Evolutionary conservation across 192 early-diverging fungal species (phyloP).

Genomic region (Phycomyces blakesleeanus): DNA sequence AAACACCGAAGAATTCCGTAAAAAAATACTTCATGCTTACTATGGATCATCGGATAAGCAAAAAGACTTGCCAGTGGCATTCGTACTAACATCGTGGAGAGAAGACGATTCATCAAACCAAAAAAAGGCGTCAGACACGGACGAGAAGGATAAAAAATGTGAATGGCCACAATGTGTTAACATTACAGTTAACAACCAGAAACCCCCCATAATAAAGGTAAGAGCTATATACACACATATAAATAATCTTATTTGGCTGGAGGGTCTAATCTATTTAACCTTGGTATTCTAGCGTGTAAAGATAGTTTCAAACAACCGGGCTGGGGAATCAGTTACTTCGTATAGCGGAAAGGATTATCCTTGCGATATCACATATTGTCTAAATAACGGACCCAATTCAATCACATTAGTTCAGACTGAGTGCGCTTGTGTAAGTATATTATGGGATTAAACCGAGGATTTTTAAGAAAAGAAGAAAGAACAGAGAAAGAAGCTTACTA

Average conservation of each 20-base stretch:
- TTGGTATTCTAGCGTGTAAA: too few relatives aligned
- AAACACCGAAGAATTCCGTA: neutral
- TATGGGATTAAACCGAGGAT: too few relatives aligned
- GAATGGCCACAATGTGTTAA: constrained; percentile 7
- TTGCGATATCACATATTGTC: neutral
- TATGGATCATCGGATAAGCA: neutral
- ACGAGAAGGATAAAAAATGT: neutral
- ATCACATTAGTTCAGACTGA: neutral
- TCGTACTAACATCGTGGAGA: neutral
- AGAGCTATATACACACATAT: neutral
- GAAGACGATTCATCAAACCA: neutral
- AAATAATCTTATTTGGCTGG: neutral
- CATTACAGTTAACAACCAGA: neutral
- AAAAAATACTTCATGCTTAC: neutral
- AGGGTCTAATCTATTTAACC: neutral
- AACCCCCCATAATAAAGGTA: constrained; percentile 2
- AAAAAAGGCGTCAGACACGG: neutral
- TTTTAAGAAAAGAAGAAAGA: too few relatives aligned
- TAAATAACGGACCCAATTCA: constrained; percentile 1
- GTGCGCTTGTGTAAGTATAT: constrained; percentile 17
- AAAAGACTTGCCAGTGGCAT: neutral
- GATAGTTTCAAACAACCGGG: too few relatives aligned
- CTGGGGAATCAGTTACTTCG: neutral
- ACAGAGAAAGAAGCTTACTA: too few relatives aligned
- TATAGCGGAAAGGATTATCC: constrained; percentile 13